Percentiles rank a stretch among this genome's conserved stretches.
phyloP scores from a whole-genome alignment of 371 early-diverging fungal species.

The Mucor velutinosus region DNA sequence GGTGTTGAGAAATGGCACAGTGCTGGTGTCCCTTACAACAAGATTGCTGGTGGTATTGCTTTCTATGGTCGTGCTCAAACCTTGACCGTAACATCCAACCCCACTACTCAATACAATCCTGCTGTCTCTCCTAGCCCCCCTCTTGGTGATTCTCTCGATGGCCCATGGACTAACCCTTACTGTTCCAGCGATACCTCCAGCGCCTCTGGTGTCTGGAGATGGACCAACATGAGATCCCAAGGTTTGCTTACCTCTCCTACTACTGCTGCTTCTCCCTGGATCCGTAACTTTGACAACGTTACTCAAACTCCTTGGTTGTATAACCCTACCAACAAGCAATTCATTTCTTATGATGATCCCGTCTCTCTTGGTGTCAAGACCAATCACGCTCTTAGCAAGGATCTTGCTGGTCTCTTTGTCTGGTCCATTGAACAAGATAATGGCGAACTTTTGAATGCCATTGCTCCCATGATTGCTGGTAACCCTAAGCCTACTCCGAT shows the following conservation, averaged over 20 bases:
- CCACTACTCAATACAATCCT: slow-evolving; percentile 41
- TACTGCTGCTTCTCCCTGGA: slow-evolving; percentile 61
- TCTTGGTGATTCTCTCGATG: slow-evolving; percentile 56
- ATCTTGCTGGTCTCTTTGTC: slow-evolving; percentile 62
- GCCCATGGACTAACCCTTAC: slow-evolving; percentile 56
- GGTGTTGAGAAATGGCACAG: slow-evolving; percentile 58
- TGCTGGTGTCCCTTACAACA: slow-evolving; percentile 62
- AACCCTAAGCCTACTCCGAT: slow-evolving; percentile 14
- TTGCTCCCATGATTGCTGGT: slow-evolving; percentile 21
- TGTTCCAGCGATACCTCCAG: slow-evolving; percentile 36
- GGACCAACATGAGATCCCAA: slow-evolving; percentile 64
- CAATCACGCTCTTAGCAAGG: slow-evolving; percentile 44
- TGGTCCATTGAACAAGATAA: slow-evolving; percentile 62
- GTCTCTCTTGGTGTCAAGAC: slow-evolving; percentile 58
- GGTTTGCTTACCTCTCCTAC: slow-evolving; percentile 56
- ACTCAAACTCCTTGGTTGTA: slow-evolving; percentile 72
- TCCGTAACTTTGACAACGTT: slow-evolving; percentile 60
- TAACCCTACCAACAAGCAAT: slow-evolving; percentile 53
- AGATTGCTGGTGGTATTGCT: slow-evolving; percentile 64
- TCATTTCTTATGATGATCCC: slow-evolving; percentile 70
- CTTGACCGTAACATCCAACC: slow-evolving; percentile 9
- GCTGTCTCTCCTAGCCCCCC: slow-evolving; percentile 37
- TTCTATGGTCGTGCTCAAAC: slow-evolving; percentile 63
- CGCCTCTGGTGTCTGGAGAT: slow-evolving; percentile 69
- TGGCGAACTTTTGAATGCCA: slow-evolving; percentile 52